These are phyloP conservation scores for Hippophae gyantsensis DNA, from an alignment of 306 rosid genomes.

Conservation along the genomic window DNA sequence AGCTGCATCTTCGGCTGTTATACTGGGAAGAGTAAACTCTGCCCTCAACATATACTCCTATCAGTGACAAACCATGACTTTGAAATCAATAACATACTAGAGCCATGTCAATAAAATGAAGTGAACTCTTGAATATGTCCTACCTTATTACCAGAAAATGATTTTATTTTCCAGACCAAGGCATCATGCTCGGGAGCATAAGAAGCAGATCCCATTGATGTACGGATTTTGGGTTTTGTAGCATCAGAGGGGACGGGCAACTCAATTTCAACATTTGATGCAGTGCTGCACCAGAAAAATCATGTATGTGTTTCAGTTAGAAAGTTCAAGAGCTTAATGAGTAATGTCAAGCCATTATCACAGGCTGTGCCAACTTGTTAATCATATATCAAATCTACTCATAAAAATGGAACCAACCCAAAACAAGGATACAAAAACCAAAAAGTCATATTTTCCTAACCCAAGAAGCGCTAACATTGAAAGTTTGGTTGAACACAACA, in stretches of 20 bases:
- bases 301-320: neutral
- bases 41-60: conserved; percentile 88
- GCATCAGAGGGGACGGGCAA: conserved; percentile 77
- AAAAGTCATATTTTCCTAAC: no score
- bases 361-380: no score
- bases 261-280: conserved; percentile 63
- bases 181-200: conserved; percentile 84
- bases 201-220: conserved; percentile 78
- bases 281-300: conserved; percentile 41
- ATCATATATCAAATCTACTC: no score
- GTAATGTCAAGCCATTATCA: neutral
- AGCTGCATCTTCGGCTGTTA: conserved; percentile 67
- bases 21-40: conserved; percentile 74
- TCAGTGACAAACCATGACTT: neutral
- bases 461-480: no score
- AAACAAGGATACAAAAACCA: no score
- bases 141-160: conserved; percentile 86
- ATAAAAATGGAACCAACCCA: no score
- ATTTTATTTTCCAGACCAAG: conserved; percentile 70
- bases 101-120: neutral
- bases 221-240: conserved; percentile 66
- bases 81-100: neutral
- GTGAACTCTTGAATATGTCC: neutral
- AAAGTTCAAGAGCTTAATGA: neutral
- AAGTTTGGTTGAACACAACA: no score